Evolutionary conservation across 768 basidiomycete species (phyloP).

Genomic region (Boletus subcaerulescens): DNA sequence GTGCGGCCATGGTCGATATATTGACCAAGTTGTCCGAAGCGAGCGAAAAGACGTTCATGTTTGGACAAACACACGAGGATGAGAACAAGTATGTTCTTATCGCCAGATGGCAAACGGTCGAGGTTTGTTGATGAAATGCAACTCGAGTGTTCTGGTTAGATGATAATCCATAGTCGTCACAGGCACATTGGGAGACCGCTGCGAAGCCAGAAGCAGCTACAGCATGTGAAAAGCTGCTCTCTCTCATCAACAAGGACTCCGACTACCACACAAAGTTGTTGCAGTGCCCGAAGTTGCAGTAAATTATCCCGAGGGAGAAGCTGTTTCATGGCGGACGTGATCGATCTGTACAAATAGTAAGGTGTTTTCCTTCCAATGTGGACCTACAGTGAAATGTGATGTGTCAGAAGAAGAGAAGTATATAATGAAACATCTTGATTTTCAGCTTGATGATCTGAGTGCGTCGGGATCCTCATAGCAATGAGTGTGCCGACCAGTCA

Average conservation of each 20-base stretch:
- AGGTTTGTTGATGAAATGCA: conserved; percentile 16
- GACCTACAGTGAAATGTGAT: too few species aligned
- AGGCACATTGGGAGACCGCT: conserved; percentile 16
- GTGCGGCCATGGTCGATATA: conserved; percentile 9
- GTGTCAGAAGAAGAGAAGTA: too few species aligned
- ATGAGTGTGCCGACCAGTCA: conserved; percentile 27
- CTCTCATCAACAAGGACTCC: conserved; percentile 16
- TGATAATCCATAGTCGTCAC: neutral
- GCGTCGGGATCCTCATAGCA: too few species aligned
- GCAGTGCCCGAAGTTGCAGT: neutral
- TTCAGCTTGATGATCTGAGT: too few species aligned
- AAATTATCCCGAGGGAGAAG: neutral
- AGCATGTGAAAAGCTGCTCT: conserved; percentile 4
- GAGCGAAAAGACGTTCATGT: conserved; percentile 13
- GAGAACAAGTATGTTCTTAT: conserved; percentile 19
- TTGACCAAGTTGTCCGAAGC: conserved; percentile 11
- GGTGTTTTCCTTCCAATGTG: too few species aligned
- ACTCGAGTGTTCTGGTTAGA: neutral
- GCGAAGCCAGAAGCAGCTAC: conserved; percentile 6
- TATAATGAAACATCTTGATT: too few species aligned
- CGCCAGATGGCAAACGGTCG: conserved; percentile 20
- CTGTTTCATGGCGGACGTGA: too few species aligned
- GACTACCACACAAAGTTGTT: conserved; percentile 11
- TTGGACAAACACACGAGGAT: conserved; percentile 20
- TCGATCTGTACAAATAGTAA: too few species aligned